A percentile compares a stretch with the other conserved stretches of the same genome.
Conservation (phyloP, 169 alveolate species). For the Plasmodium knowlesi region DNA sequence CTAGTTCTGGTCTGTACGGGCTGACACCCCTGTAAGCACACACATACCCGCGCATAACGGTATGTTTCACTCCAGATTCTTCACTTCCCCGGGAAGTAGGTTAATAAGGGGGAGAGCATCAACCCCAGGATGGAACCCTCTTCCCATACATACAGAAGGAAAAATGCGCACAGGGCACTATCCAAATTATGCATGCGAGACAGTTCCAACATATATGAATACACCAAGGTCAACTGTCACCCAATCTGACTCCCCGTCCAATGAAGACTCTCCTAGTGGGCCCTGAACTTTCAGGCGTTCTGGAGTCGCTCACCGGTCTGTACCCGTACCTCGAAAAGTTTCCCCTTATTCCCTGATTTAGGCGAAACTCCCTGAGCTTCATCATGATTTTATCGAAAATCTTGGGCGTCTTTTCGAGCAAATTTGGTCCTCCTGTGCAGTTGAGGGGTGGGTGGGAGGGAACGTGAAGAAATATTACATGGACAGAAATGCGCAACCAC, state of each 20-base stretch:
- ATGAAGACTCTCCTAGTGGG: constrained; percentile 79
- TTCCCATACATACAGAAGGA: neutral
- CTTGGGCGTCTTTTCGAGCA: constrained; percentile 80
- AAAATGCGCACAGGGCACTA: neutral
- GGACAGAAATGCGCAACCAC: neutral
- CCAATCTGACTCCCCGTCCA: constrained; percentile 87
- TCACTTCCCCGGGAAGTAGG: neutral
- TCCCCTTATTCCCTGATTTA: constrained; percentile 31
- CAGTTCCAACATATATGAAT: neutral
- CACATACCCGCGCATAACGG: neutral
- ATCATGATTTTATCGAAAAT: constrained; percentile 81
- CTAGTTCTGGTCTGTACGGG: neutral
- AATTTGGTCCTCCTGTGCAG: constrained; percentile 76
- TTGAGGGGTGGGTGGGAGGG: neutral
- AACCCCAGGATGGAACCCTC: neutral
- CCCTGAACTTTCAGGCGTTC: constrained; percentile 40
- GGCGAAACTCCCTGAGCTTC: constrained; percentile 73
- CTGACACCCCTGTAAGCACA: neutral
- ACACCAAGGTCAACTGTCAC: constrained; percentile 71
- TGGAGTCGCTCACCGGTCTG: constrained; percentile 41
- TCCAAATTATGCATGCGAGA: neutral
- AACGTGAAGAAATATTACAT: neutral
- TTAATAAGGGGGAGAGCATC: neutral
- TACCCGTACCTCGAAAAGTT: constrained; percentile 33
- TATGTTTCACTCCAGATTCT: neutral